Evolutionary conservation across 2,329 filamentous ascomycete species (phyloP).

Genomic region (Ascochyta lentis): DNA sequence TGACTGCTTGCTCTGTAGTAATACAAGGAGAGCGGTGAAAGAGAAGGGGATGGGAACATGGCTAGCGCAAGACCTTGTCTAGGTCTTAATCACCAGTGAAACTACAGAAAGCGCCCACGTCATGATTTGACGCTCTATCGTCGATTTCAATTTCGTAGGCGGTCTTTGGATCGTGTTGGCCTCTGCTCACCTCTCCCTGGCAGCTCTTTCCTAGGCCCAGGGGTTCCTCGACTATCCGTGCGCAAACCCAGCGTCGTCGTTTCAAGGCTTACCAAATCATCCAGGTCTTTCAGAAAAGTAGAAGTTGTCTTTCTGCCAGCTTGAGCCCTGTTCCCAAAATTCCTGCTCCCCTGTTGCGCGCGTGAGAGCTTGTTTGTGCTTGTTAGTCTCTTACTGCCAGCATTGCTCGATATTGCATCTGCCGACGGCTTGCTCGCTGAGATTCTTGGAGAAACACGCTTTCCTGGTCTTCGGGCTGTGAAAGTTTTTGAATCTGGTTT

Average conservation of each 20-base stretch:
- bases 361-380: not conserved
- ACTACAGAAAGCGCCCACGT: too few relatives aligned
- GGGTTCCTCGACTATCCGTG: not conserved
- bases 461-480: not conserved
- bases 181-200: not conserved
- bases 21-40: too few relatives aligned
- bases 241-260: not conserved
- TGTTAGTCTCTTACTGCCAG: not conserved
- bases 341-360: not conserved
- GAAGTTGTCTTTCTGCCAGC: constrained; percentile 33
- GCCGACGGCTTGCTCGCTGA: not conserved
- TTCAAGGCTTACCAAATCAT: constrained; percentile 31
- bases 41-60: too few relatives aligned
- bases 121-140: too few relatives aligned
- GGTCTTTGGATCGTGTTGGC: not conserved
- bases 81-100: too few relatives aligned
- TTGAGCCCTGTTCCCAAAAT: not conserved
- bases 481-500: not conserved
- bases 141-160: not conserved
- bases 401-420: not conserved
- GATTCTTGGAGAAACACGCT: not conserved
- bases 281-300: constrained; percentile 37
- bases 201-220: not conserved
- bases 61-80: too few relatives aligned
- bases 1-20: too few relatives aligned